phyloP scores from a whole-genome alignment of 2,329 filamentous ascomycete genomes.

The Trichoderma afroharzianum region DNA sequence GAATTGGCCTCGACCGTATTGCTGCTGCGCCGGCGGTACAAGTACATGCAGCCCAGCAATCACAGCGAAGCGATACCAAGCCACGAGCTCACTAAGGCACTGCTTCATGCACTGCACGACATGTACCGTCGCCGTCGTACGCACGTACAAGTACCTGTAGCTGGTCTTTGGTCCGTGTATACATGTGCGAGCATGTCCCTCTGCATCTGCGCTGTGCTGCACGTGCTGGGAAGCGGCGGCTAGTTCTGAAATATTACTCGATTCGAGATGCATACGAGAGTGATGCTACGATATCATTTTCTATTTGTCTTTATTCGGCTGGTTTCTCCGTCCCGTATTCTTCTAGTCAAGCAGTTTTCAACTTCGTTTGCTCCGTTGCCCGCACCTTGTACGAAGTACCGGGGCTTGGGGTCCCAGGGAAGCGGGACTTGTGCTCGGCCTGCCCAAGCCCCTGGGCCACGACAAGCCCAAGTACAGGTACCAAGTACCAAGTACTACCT shows the following conservation, averaged over 20 bases:
- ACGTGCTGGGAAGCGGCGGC: neutral
- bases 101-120: constrained; percentile 11
- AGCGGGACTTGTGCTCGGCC: neutral
- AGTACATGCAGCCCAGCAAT: constrained; percentile 1
- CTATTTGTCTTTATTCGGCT: neutral
- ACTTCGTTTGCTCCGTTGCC: neutral
- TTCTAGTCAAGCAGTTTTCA: neutral
- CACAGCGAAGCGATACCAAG: neutral
- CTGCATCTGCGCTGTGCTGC: neutral
- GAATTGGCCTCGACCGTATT: neutral
- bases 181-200: neutral
- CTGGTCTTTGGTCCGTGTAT: neutral
- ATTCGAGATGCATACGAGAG: neutral
- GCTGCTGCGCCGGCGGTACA: neutral
- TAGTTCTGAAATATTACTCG: neutral
- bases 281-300: neutral
- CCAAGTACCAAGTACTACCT: neutral
- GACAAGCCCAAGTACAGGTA: neutral
- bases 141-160: neutral
- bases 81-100: constrained; percentile 5
- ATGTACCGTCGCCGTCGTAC: neutral
- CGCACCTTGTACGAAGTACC: neutral
- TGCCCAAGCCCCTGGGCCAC: neutral
- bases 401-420: neutral
- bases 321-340: neutral